Conservation (phyloP, 495 filamentous ascomycete species). For the Filosporella fistucella region DNA sequence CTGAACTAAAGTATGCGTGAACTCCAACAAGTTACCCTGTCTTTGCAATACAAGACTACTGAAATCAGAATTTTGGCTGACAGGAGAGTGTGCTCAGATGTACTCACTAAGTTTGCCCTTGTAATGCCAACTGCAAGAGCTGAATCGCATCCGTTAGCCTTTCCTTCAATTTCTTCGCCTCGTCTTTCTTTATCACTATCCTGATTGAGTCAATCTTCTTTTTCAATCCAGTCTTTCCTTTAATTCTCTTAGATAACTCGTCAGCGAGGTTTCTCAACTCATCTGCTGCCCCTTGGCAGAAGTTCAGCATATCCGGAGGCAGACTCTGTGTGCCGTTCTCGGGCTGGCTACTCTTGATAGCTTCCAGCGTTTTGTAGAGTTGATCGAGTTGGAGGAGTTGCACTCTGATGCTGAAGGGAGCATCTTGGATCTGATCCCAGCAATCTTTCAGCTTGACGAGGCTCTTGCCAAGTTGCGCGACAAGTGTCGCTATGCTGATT, state of each 20-base stretch:
- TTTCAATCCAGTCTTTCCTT: not conserved
- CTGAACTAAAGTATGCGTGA: too few species aligned
- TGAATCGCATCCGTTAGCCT: constrained; percentile 6
- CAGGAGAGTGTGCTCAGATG: too few species aligned
- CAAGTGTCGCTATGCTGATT: constrained; percentile 28
- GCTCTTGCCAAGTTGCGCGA: constrained; percentile 23
- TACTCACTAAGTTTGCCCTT: constrained; percentile 10
- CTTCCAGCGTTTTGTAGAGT: constrained; percentile 20
- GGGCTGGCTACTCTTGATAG: constrained; percentile 3
- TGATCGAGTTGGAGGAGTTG: constrained; percentile 28
- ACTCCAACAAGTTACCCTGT: too few species aligned
- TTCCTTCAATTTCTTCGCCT: constrained; percentile 1
- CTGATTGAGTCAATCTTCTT: constrained; percentile 1
- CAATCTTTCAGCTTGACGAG: constrained; percentile 29
- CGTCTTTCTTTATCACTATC: constrained; percentile 12
- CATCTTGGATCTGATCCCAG: constrained; percentile 31
- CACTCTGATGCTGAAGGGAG: constrained; percentile 26
- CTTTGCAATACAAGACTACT: too few species aligned
- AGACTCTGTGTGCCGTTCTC: not conserved
- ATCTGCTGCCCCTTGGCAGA: constrained; percentile 5
- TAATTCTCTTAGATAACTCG: constrained; percentile 1
- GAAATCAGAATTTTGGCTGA: too few species aligned
- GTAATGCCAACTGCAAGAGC: constrained; percentile 5
- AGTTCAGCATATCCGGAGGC: not conserved
- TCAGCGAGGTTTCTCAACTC: constrained; percentile 1